phyloP scores from a whole-genome alignment of 345 rosid genomes.

The Populus deltoides region DNA sequence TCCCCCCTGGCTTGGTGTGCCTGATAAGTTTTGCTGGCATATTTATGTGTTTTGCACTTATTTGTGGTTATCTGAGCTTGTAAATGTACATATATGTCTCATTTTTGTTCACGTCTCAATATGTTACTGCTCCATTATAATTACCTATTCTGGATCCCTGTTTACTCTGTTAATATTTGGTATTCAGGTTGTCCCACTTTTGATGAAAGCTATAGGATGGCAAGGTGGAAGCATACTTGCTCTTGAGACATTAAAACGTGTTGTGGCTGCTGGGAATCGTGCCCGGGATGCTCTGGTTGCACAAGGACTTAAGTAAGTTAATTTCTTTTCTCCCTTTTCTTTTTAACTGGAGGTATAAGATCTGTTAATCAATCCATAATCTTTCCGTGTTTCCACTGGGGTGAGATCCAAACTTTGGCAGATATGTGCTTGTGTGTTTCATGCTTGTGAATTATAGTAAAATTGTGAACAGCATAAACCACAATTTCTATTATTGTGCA shows the following conservation, averaged over 20 bases:
- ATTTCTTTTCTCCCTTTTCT: background rate
- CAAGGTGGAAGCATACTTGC: conserved; percentile 99
- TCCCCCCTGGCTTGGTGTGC: no score
- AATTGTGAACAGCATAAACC: background rate
- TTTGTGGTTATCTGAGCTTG: background rate
- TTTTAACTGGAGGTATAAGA: background rate
- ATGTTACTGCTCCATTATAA: background rate
- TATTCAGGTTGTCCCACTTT: conserved; percentile 91
- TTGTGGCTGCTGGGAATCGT: conserved; percentile 95
- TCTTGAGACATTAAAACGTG: conserved; percentile 91
- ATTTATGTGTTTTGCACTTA: background rate
- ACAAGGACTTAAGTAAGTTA: conserved; percentile 89
- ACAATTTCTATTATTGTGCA: background rate
- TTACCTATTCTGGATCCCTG: background rate
- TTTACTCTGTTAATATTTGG: background rate
- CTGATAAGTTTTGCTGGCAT: no score
- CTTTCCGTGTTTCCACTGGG: background rate
- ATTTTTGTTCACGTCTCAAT: background rate
- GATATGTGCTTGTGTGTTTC: background rate
- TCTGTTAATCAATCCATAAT: background rate
- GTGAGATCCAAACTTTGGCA: background rate
- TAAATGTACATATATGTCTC: background rate
- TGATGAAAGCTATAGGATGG: conserved; percentile 99
- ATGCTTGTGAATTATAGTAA: background rate
- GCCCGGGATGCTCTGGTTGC: conserved; percentile 99